phyloP scores from a whole-genome alignment of 2,329 filamentous ascomycete species.

The Curvularia hawaiiensis region DNA sequence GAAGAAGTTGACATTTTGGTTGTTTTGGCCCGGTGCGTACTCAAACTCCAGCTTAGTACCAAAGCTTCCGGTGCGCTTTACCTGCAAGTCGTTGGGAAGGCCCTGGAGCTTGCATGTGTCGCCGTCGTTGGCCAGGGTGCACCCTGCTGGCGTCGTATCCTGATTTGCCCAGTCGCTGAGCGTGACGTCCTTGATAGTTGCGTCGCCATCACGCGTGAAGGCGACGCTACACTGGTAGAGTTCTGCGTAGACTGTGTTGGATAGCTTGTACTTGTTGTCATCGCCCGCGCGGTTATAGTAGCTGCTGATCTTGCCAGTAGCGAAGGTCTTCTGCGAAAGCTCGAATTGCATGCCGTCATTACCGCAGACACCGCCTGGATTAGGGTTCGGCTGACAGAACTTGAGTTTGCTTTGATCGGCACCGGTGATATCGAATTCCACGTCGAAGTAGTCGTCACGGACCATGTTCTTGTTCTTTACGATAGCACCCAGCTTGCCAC shows the following conservation, averaged over 20 bases:
- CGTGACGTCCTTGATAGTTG: conserved; percentile 6
- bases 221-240: conserved; percentile 17
- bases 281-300: conserved; percentile 9
- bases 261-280: conserved; percentile 16
- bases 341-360: conserved; percentile 15
- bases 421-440: conserved; percentile 7
- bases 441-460: conserved; percentile 9
- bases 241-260: conserved; percentile 9
- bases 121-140: conserved; percentile 3
- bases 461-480: background rate
- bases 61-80: conserved; percentile 12
- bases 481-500: conserved; percentile 3
- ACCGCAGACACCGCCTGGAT: conserved; percentile 8
- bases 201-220: conserved; percentile 11
- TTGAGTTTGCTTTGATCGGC: conserved; percentile 15
- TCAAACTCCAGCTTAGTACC: conserved; percentile 11
- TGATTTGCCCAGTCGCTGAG: conserved; percentile 9
- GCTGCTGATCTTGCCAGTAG: conserved; percentile 13
- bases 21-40: conserved; percentile 5
- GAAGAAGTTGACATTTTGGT: conserved; percentile 10
- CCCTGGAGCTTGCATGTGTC: conserved; percentile 9
- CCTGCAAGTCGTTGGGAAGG: conserved; percentile 12
- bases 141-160: background rate
- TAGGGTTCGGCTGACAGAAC: conserved; percentile 8
- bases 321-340: conserved; percentile 4